Conservation (phyloP, 495 filamentous ascomycete species). For the Hamigera avellanea region DNA sequence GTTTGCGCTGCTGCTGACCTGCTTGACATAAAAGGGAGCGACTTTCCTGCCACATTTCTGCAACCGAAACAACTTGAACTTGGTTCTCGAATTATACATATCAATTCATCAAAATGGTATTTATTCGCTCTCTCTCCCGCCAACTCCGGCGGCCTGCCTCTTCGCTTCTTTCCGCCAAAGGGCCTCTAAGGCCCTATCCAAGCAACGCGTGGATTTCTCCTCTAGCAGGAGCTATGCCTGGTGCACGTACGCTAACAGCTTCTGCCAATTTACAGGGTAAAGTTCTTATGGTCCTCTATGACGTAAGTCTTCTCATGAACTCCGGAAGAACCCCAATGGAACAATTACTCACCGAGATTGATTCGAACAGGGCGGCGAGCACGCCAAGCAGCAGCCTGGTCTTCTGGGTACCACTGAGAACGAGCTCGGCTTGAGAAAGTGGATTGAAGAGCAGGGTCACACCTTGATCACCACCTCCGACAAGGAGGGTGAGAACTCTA, state of each 20-base stretch:
- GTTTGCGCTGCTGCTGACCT: no score
- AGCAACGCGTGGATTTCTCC: conserved; percentile 19
- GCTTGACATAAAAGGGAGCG: no score
- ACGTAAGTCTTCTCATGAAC: conserved; percentile 48
- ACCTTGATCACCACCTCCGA: conserved; percentile 93
- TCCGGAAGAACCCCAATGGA: no score
- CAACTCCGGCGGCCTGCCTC: conserved; percentile 46
- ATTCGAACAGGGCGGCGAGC: conserved; percentile 49
- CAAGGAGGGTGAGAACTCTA: conserved; percentile 90
- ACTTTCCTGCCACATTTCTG: neutral
- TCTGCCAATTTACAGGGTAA: conserved; percentile 52
- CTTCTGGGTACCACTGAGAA: conserved; percentile 95
- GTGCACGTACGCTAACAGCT: conserved; percentile 43
- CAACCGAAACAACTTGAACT: conserved; percentile 2
- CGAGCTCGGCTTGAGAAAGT: conserved; percentile 90
- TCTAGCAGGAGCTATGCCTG: conserved; percentile 23
- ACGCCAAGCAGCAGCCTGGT: conserved; percentile 65
- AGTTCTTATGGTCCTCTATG: conserved; percentile 65
- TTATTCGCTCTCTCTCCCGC: conserved; percentile 48
- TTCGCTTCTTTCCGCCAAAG: conserved; percentile 35
- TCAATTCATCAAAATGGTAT: conserved; percentile 52
- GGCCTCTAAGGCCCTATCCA: conserved; percentile 12
- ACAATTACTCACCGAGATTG: conserved; percentile 6
- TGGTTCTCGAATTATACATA: neutral
- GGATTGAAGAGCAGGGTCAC: conserved; percentile 93